Base-by-base conservation (phyloP, 192 early-diverging fungal species). In the Coemansia sp. region DNA sequence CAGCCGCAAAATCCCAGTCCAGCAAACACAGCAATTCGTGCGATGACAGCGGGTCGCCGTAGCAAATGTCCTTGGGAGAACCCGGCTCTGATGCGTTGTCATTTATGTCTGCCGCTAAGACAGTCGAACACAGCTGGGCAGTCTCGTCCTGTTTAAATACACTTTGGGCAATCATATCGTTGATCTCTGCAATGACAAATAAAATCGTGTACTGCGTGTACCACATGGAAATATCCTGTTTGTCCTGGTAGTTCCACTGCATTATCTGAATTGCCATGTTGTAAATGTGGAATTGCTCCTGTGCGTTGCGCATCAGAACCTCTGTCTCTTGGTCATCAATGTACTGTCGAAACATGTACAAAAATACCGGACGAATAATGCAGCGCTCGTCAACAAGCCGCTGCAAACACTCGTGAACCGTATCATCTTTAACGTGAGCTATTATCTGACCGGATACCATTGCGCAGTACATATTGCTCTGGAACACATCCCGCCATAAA, bases 1-100 rank as follows among this genome's bases (percentile, higher is more conserved):
- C 74, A n/a, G 74, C 68, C n/a, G 74, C 74, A 63, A 77, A 59
- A 18, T 77, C 69, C 68, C 68, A 71, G 47, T 77, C 74, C 28
- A 77, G 42, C 23, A 77, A 14, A 16, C 57, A 52, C 6, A 77
- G 10, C 21, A 71, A 38, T 32, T 77, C 74, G 19, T 43, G 66
- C 12, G 29, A 19, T 1, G 27, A 6, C 40, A 77, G 44, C 2
- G 55, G 61, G 21, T 45, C 48, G n/a, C 48, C 58, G 7, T 32
- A 23, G 4, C 23, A 24, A 23, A 21, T 45, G 27, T 21, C 51
- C 9, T 29, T 25, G 23, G n/a, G 32, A 2, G 43, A 23, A 21
- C 42, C 51, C 1, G 67, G 63, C 10, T 42, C n/a, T 5, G 43
- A 32, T 12, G 33, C 33, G 14, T 60, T 44, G 14, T 56, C 44